Conservation (phyloP, 805 yeast genomes). For the Saccharomycopsis microspora region DNA sequence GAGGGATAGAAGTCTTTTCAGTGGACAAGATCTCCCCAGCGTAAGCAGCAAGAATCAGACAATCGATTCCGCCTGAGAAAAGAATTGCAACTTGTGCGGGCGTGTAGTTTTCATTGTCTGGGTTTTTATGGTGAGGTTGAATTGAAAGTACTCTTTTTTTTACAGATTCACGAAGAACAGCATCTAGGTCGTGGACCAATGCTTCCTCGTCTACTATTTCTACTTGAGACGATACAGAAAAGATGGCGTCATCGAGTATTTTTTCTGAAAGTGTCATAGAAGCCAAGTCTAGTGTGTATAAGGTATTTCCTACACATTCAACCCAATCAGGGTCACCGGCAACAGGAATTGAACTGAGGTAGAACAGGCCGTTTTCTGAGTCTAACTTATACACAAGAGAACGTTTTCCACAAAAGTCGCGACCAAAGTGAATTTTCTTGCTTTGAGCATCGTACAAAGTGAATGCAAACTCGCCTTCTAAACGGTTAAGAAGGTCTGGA, state of each 20-base stretch:
- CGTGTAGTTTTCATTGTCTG: not conserved
- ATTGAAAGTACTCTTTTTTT: conserved; percentile 45
- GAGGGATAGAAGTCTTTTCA: conserved; percentile 18
- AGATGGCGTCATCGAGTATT: not conserved
- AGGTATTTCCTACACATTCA: conserved; percentile 12
- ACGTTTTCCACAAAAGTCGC: conserved; percentile 76
- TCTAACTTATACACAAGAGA: conserved; percentile 43
- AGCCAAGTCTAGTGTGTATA: conserved; percentile 4
- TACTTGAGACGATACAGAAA: not conserved
- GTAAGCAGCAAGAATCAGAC: conserved; percentile 65
- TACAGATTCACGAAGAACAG: conserved; percentile 29
- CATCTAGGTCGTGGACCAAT: conserved; percentile 18
- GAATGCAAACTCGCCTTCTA: conserved; percentile 82
- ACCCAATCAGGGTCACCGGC: conserved; percentile 4
- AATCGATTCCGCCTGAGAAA: conserved; percentile 94
- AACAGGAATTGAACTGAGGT: conserved; percentile 6
- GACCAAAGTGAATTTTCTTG: conserved; percentile 54
- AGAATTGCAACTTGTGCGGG: conserved; percentile 41
- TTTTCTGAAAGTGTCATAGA: not conserved
- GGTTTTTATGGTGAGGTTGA: conserved; percentile 29
- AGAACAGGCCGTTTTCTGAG: conserved; percentile 17
- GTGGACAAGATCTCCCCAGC: conserved; percentile 24
- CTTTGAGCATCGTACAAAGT: conserved; percentile 33
- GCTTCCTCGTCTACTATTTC: not conserved
- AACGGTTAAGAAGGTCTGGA: conserved; percentile 26